Percentiles rank a stretch among this genome's conserved stretches.
phyloP scores from a whole-genome alignment of 1,139 yeast species.

The Kodamaea sp. region DNA sequence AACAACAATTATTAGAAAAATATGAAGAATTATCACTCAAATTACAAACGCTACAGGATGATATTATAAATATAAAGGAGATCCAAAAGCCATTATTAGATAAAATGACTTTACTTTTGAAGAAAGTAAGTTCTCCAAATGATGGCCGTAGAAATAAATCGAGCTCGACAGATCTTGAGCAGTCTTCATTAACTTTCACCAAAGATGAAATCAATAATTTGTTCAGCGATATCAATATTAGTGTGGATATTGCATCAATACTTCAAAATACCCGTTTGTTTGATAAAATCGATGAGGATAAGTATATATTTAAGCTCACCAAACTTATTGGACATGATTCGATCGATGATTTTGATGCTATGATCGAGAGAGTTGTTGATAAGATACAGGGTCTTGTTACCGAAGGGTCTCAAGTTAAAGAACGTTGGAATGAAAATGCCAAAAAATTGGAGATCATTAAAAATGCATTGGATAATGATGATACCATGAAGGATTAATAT shows the following conservation, averaged over 20 bases:
- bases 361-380: slow-evolving; percentile 24
- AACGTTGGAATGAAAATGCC: slow-evolving; percentile 37
- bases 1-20: slow-evolving; percentile 20
- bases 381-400: slow-evolving; percentile 28
- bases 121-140: slow-evolving; percentile 17
- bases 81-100: slow-evolving; percentile 38
- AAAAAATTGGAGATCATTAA: slow-evolving; percentile 27
- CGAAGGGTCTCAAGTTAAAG: slow-evolving; percentile 31
- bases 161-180: slow-evolving; percentile 10
- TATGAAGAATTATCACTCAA: slow-evolving; percentile 19
- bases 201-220: slow-evolving; percentile 9
- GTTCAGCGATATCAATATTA: slow-evolving; percentile 5
- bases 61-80: slow-evolving; percentile 26
- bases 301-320: slow-evolving; percentile 16
- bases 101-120: slow-evolving; percentile 27
- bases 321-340: slow-evolving; percentile 11
- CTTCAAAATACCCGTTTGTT: slow-evolving; percentile 19
- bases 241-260: slow-evolving; percentile 3
- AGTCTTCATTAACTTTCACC: slow-evolving; percentile 8
- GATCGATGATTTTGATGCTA: slow-evolving; percentile 32
- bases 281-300: slow-evolving; percentile 21
- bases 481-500: not conserved
- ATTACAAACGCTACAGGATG: slow-evolving; percentile 18
- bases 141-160: slow-evolving; percentile 9
- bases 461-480: slow-evolving; percentile 16